Base-by-base conservation (phyloP, 2,329 filamentous ascomycete species). In the Knufia petricola region DNA sequence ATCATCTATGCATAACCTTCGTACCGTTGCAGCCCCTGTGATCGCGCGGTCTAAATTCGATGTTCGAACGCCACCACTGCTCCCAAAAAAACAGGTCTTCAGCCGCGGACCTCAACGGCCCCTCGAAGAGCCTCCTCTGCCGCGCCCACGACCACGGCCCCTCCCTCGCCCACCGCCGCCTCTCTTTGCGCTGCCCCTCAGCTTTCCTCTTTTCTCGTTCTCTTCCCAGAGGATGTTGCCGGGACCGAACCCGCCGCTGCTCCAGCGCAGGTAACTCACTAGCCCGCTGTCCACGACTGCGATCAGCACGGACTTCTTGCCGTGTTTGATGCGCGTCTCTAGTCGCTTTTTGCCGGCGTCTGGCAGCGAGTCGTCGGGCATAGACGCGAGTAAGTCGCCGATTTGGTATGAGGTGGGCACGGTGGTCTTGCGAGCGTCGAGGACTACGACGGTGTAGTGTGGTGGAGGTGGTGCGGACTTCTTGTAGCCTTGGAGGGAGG, bases 201-300 rank as follows among this genome's bases (percentile, higher is more conserved):
- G 17, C 9, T 17, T 23, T 7, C 43, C 43, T 8, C 20, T 36
- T 9, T 58, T 52, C 15, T 51, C 48, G 39, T 57, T 58, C 41
- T 59, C 60, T 21, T 61, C 56, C 60, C 82, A 78, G 59, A 80
- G 87, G 31, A 95, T 60, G 63, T 69, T 79, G 65, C 94, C 87
- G 53, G 79, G 76, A 0, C 75, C 82, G 66, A 95, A 95, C 1
- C 82, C 82, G 9, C 81, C 81, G 69, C 96, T 88, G 1, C 78
- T 80, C 50, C 95, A 75, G 20, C 85, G 73, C 60, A 95, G 72
- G 63, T 90, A 96, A 64, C 90, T 96, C 39, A 89, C 84, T 19
- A 96, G 75, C 0, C 92, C 92, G 54, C 87, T 78, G 63, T 96
- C 92, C 28, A 95, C 88, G 1, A 96, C 78, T 0, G 89, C 92